Conservation (phyloP, 345 rosid genomes). For the Ceriops decandra region DNA sequence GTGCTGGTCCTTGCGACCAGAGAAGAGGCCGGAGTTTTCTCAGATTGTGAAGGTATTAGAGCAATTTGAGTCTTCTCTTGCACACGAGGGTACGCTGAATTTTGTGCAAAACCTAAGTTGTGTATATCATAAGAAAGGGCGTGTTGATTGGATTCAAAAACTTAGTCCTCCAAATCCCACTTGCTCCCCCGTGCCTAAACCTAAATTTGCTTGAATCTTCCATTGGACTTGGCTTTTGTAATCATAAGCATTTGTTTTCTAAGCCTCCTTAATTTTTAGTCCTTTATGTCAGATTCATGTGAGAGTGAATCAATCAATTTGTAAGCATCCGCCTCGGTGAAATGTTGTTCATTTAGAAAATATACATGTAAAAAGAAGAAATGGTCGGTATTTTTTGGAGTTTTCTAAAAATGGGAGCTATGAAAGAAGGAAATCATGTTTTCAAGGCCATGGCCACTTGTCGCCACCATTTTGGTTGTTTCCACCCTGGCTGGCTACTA, state of each 20-base stretch:
- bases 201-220: slow-evolving; percentile 51
- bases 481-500: too few relatives aligned
- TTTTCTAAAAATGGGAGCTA: slow-evolving; percentile 2
- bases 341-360: background rate
- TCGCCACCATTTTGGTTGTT: too few relatives aligned
- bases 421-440: background rate
- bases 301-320: background rate
- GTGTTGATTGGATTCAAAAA: slow-evolving; percentile 81
- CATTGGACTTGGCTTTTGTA: slow-evolving; percentile 37
- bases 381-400: slow-evolving; percentile 3
- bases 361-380: slow-evolving; percentile 9
- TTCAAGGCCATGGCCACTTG: background rate
- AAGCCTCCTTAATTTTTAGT: slow-evolving; percentile 25
- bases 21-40: slow-evolving; percentile 92
- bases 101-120: slow-evolving; percentile 37
- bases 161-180: slow-evolving; percentile 55
- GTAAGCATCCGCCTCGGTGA: slow-evolving; percentile 8
- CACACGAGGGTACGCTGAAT: slow-evolving; percentile 64
- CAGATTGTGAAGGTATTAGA: slow-evolving; percentile 87
- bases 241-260: slow-evolving; percentile 33
- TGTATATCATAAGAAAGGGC: slow-evolving; percentile 76
- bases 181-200: slow-evolving; percentile 48
- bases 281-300: slow-evolving; percentile 13
- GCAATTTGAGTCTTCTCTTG: slow-evolving; percentile 60
- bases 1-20: slow-evolving; percentile 87